phyloP scores from a whole-genome alignment of 2,329 filamentous ascomycete genomes.

The Chaetomiaceae sp. region DNA sequence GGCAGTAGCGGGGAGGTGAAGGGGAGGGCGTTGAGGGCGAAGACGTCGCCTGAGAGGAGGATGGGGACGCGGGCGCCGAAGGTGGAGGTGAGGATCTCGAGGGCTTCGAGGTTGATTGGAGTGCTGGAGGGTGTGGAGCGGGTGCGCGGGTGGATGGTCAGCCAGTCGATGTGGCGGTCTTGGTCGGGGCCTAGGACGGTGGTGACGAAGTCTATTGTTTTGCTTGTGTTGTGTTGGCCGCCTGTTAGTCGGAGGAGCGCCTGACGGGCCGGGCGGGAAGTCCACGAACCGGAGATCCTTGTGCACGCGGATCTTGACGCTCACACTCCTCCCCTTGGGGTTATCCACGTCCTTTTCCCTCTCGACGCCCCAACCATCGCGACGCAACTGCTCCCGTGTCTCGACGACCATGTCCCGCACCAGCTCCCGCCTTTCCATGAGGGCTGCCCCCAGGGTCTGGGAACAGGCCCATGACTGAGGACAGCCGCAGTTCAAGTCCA shows the following conservation, averaged over 20 bases:
- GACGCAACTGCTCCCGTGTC: constrained; percentile 48
- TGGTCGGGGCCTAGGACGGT: constrained; percentile 54
- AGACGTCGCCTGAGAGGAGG: constrained; percentile 66
- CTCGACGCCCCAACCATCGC: constrained; percentile 51
- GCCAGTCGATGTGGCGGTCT: constrained; percentile 57
- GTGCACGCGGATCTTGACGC: constrained; percentile 67
- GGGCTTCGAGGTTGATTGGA: constrained; percentile 58
- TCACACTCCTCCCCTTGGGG: constrained; percentile 53
- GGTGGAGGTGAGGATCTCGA: constrained; percentile 50
- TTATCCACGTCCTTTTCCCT: constrained; percentile 40
- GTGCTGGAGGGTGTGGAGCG: constrained; percentile 56
- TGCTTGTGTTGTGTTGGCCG: constrained; percentile 33
- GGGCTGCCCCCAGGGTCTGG: constrained; percentile 62
- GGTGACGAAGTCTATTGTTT: constrained; percentile 58
- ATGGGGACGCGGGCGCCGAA: constrained; percentile 55
- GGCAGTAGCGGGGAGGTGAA: constrained; percentile 36
- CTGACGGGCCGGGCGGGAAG: not conserved
- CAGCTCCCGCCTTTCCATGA: constrained; percentile 61
- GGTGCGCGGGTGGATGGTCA: constrained; percentile 67
- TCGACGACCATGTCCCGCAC: constrained; percentile 62
- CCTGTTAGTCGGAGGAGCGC: not conserved
- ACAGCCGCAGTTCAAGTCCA: constrained; percentile 70
- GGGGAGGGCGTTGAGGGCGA: constrained; percentile 50
- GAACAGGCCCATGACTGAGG: constrained; percentile 70
- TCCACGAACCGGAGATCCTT: constrained; percentile 54